Evolutionary conservation across 495 filamentous ascomycete genomes (phyloP).

Genomic region (Xylaria bambusicola): DNA sequence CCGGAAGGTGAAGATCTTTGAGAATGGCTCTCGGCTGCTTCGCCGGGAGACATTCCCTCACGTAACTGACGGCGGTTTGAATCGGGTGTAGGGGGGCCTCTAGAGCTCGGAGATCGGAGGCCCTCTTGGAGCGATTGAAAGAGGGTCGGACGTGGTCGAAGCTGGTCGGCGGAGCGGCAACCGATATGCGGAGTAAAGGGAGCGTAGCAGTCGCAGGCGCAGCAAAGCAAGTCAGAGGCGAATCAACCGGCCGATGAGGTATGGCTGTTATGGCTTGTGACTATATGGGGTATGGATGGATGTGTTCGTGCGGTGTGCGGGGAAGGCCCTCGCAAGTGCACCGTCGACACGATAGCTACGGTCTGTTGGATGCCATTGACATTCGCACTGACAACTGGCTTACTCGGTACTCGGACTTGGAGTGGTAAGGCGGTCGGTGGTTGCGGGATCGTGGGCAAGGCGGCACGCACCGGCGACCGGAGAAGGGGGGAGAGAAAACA

Average conservation of each 20-base stretch:
- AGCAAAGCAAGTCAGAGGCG: slow-evolving; percentile 1
- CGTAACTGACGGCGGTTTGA: background rate
- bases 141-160: slow-evolving; percentile 13
- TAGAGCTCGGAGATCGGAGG: slow-evolving; percentile 29
- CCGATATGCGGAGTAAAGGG: slow-evolving; percentile 13
- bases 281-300: slow-evolving; percentile 18
- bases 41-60: slow-evolving; percentile 51
- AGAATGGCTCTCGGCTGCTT: slow-evolving; percentile 36
- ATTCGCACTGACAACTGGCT: slow-evolving; percentile 16
- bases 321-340: slow-evolving; percentile 55
- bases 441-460: background rate
- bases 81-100: slow-evolving; percentile 22
- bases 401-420: slow-evolving; percentile 4
- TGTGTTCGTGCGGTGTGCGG: slow-evolving; percentile 49
- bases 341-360: slow-evolving; percentile 48
- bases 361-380: slow-evolving; percentile 52
- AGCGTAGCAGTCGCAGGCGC: background rate
- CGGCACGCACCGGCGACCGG: slow-evolving; percentile 11
- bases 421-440: slow-evolving; percentile 1
- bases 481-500: background rate
- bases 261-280: slow-evolving; percentile 12
- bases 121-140: slow-evolving; percentile 24
- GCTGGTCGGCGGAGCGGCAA: slow-evolving; percentile 19
- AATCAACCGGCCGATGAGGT: slow-evolving; percentile 16
- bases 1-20: slow-evolving; percentile 36